Evolutionary conservation across 139 green algal genomes (phyloP), one percentile per base, ranked within the genome.

Genomic region (Micromonas pusilla): DNA sequence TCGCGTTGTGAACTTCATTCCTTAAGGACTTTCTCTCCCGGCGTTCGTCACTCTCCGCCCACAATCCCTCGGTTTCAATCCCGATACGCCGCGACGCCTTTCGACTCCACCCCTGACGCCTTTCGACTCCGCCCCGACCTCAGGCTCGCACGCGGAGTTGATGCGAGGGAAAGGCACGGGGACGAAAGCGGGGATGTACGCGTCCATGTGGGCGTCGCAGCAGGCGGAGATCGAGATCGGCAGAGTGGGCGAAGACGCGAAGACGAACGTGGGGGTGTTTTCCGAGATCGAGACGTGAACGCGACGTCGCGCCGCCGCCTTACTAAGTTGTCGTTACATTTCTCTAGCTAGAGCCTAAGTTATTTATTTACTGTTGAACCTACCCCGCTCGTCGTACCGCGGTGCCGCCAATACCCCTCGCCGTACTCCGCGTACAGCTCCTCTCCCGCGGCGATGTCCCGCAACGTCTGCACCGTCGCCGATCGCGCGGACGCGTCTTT

Each of bases 61-160:
- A n/a, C n/a, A n/a, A n/a, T n/a, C n/a, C n/a, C n/a, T n/a, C n/a
- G n/a, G n/a, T n/a, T n/a, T n/a, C n/a, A n/a, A n/a, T n/a, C n/a
- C n/a, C n/a, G n/a, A n/a, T n/a, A n/a, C n/a, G n/a, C n/a, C n/a
- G n/a, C n/a, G n/a, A n/a, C n/a, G n/a, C n/a, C n/a, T n/a, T n/a
- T n/a, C n/a, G n/a, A n/a, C n/a, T n/a, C n/a, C n/a, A n/a, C n/a
- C n/a, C n/a, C n/a, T n/a, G n/a, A n/a, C n/a, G n/a, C n/a, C n/a
- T n/a, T n/a, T n/a, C n/a, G n/a, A n/a, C n/a, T n/a, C n/a, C n/a
- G n/a, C n/a, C n/a, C n/a, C n/a, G n/a, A n/a, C n/a, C n/a, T n/a
- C n/a, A n/a, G n/a, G n/a, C n/a, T n/a, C 77, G 13, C 90, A 94
- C 80, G 45, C 75, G 53, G 72, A 92, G 70, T 76, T 94, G n/a